These are phyloP conservation scores for Danielia oregonensis DNA, from an alignment of 805 yeast genomes.

Conservation along the genomic window DNA sequence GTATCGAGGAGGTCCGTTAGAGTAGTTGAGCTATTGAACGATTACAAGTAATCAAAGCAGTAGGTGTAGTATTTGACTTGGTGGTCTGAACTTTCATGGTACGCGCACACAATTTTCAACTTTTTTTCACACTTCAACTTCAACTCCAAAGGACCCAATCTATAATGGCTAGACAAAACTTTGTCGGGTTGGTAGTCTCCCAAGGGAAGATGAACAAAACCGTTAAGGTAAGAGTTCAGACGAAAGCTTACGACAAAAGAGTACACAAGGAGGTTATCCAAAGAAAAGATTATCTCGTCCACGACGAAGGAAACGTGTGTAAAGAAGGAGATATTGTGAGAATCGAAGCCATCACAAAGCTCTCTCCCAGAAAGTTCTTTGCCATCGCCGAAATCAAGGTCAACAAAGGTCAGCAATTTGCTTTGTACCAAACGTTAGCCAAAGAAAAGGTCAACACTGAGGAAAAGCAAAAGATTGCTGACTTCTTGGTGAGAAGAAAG, in stretches of 20 bases:
- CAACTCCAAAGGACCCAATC: background rate
- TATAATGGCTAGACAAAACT: conserved; percentile 82
- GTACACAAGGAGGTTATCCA: conserved; percentile 73
- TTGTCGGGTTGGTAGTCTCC: conserved; percentile 88
- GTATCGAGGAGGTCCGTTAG: conserved; percentile 16
- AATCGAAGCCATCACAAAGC: conserved; percentile 83
- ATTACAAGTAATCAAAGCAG: no score
- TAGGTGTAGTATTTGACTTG: no score
- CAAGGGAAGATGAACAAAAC: conserved; percentile 97
- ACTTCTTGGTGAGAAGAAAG: conserved; percentile 47
- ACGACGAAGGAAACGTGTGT: conserved; percentile 88
- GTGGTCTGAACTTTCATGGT: background rate
- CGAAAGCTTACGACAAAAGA: conserved; percentile 64
- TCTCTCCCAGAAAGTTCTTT: conserved; percentile 77
- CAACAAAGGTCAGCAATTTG: conserved; percentile 90
- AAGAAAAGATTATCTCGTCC: conserved; percentile 83
- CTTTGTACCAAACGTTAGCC: conserved; percentile 70
- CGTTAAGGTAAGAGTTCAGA: conserved; percentile 85
- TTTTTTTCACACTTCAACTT: conserved; percentile 1
- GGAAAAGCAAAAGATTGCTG: conserved; percentile 53
- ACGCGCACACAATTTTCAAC: conserved; percentile 5
- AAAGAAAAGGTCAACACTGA: conserved; percentile 63
- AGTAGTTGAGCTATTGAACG: background rate
- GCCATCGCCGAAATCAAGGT: conserved; percentile 89
- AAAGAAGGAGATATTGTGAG: conserved; percentile 95